A percentile compares a stretch with the other conserved stretches of the same genome.
These are phyloP conservation scores for Ophiostoma tasmaniense DNA, from an alignment of 2,329 filamentous ascomycete genomes.

Conservation along the genomic window DNA sequence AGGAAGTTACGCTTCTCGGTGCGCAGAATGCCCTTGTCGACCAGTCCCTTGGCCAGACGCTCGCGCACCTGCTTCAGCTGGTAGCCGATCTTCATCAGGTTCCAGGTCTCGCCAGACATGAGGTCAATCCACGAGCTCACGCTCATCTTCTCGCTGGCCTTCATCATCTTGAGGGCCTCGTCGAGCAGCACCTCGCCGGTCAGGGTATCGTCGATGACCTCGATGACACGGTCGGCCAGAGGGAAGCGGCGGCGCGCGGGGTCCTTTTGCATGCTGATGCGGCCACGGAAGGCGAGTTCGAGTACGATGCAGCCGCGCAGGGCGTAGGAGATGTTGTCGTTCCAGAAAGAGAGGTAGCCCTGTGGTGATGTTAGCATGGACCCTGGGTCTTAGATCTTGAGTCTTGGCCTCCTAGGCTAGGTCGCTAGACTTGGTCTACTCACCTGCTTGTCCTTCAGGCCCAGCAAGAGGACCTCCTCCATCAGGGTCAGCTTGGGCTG, in stretches of 20 bases:
- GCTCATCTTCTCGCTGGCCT: constrained; percentile 99
- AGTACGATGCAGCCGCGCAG: constrained; percentile 96
- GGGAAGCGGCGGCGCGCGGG: constrained; percentile 85
- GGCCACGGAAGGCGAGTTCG: constrained; percentile 89
- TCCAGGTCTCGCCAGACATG: constrained; percentile 99
- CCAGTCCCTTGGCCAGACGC: constrained; percentile 89
- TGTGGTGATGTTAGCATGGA: constrained; percentile 31
- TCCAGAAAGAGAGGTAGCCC: constrained; percentile 99
- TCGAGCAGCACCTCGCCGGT: constrained; percentile 96
- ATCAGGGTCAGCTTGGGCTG: constrained; percentile 97
- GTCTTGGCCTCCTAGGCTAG: not conserved
- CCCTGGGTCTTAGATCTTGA: not conserved
- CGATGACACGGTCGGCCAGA: constrained; percentile 84
- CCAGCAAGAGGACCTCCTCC: constrained; percentile 94
- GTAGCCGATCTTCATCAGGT: constrained; percentile 99
- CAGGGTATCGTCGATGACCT: constrained; percentile 92
- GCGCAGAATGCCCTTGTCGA: constrained; percentile 96
- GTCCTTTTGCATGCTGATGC: constrained; percentile 98
- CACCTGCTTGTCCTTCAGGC: constrained; percentile 97
- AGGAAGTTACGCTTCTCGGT: constrained; percentile 99
- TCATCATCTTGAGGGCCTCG: constrained; percentile 99
- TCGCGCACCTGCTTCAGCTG: constrained; percentile 99
- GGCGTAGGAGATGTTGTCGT: constrained; percentile 99
- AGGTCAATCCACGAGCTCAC: constrained; percentile 98
- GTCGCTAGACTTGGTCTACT: constrained; percentile 21